Conservation (phyloP, 2,329 filamentous ascomycete genomes). For the Colletotrichum eremochloae region DNA sequence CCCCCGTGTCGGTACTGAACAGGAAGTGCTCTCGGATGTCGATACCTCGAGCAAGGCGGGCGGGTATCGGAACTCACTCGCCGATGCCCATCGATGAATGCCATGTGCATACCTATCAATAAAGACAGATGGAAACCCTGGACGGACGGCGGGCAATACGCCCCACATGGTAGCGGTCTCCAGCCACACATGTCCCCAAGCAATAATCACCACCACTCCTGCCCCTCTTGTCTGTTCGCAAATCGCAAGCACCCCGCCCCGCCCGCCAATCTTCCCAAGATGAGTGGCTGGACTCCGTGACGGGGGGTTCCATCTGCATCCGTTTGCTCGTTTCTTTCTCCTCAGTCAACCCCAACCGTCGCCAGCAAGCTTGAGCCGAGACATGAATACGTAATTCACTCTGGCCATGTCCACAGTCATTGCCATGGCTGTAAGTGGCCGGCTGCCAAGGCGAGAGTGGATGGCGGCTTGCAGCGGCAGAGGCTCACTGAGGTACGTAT, state of each 20-base stretch:
- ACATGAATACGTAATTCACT: slow-evolving; percentile 1
- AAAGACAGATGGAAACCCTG: background rate
- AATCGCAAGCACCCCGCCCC: background rate
- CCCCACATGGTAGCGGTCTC: background rate
- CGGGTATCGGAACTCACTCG: background rate
- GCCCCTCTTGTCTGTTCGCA: background rate
- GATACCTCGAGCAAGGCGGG: background rate
- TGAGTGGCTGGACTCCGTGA: background rate
- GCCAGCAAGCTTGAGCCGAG: slow-evolving; percentile 5
- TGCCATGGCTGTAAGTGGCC: background rate
- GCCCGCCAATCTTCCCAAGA: background rate
- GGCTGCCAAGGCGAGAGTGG: background rate
- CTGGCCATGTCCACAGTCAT: background rate
- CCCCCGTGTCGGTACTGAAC: background rate
- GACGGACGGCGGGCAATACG: background rate
- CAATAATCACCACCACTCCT: background rate
- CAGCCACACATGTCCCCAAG: slow-evolving; percentile 6
- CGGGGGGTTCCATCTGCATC: background rate
- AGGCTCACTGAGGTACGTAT: background rate
- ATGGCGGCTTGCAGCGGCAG: slow-evolving; percentile 22
- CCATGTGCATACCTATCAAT: background rate
- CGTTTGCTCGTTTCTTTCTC: background rate
- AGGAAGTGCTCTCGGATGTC: background rate
- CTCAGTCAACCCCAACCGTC: background rate
- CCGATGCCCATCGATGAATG: background rate